Evolutionary conservation across 495 filamentous ascomycete genomes (phyloP).

Genomic region (Neurospora sp.): DNA sequence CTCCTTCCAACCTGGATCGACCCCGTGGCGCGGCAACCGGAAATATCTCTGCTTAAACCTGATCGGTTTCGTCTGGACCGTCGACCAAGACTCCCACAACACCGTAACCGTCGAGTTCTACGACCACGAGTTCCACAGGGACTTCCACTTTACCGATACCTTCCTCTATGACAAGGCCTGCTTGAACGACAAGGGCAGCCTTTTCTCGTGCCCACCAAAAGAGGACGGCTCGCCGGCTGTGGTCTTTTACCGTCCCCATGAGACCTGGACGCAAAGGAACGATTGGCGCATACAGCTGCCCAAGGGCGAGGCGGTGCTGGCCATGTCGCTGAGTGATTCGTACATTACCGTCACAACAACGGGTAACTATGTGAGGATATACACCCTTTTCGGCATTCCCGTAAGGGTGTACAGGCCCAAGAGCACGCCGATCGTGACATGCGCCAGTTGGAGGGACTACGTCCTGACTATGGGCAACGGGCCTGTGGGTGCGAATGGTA

Average conservation of each 20-base stretch:
- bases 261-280: conserved; percentile 83
- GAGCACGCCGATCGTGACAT: conserved; percentile 77
- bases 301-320: conserved; percentile 65
- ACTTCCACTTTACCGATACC: conserved; percentile 96
- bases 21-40: conserved; percentile 87
- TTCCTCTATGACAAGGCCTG: conserved; percentile 96
- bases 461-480: conserved; percentile 91
- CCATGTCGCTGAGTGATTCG: conserved; percentile 85
- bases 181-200: conserved; percentile 65
- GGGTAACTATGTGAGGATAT: conserved; percentile 79
- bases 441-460: conserved; percentile 88
- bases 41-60: conserved; percentile 91
- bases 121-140: conserved; percentile 78
- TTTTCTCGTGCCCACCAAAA: conserved; percentile 74
- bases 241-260: conserved; percentile 94
- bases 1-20: conserved; percentile 86
- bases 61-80: conserved; percentile 91
- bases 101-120: conserved; percentile 98
- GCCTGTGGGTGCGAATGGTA: conserved; percentile 66
- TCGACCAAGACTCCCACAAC: conserved; percentile 88
- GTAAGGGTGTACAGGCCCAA: conserved; percentile 85
- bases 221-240: conserved; percentile 55
- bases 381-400: conserved; percentile 85
- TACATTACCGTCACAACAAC: conserved; percentile 82
- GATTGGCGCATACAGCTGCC: conserved; percentile 88